Conservation (phyloP, 2,329 filamentous ascomycete genomes). For the Fusarium nodosum region DNA sequence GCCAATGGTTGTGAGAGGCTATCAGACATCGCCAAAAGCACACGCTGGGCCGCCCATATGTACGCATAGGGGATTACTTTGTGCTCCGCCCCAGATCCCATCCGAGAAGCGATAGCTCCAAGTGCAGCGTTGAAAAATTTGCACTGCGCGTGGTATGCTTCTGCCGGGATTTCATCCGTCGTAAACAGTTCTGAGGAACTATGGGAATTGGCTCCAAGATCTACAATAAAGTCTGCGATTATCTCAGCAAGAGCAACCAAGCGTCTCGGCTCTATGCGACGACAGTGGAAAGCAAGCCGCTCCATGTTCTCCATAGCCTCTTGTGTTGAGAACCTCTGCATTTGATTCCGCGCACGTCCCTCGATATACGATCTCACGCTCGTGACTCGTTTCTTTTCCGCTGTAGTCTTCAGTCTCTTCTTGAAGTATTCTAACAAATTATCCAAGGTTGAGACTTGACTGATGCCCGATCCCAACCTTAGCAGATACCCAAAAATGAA, state of each 20-base stretch:
- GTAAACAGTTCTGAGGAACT: background rate
- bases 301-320: constrained; percentile 48
- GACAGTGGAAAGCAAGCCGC: constrained; percentile 51
- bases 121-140: constrained; percentile 52
- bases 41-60: constrained; percentile 69
- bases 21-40: constrained; percentile 66
- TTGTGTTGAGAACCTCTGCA: constrained; percentile 38
- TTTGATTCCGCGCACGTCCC: constrained; percentile 23
- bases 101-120: constrained; percentile 47
- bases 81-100: constrained; percentile 44
- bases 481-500: constrained; percentile 54
- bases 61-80: constrained; percentile 51
- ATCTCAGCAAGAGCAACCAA: constrained; percentile 51
- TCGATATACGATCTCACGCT: background rate
- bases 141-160: constrained; percentile 51
- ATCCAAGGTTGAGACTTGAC: constrained; percentile 44
- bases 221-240: constrained; percentile 49
- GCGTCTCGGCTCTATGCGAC: constrained; percentile 53
- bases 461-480: constrained; percentile 47
- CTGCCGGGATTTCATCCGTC: constrained; percentile 17
- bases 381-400: constrained; percentile 6
- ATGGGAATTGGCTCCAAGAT: constrained; percentile 28
- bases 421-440: constrained; percentile 49
- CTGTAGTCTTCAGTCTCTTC: constrained; percentile 33
- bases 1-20: constrained; percentile 62